phyloP scores from a whole-genome alignment of 1,284 basidiomycete species.

The Inonotus obliquus region DNA sequence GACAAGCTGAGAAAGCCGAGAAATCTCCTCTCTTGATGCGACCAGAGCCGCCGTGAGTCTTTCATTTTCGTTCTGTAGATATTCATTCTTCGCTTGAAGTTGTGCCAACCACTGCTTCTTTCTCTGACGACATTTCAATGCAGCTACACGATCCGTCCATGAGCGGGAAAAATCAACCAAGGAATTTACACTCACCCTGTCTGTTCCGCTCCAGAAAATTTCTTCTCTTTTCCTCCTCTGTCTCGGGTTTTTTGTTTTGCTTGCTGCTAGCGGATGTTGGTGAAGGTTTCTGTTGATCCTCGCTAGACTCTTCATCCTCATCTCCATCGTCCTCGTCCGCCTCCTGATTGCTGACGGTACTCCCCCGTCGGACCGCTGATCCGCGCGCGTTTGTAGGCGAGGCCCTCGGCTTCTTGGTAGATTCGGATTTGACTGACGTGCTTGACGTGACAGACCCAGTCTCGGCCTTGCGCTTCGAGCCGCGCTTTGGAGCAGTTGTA shows the following conservation, averaged over 20 bases:
- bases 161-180: neutral
- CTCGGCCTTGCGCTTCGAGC: constrained; percentile 65
- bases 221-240: constrained; percentile 91
- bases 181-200: constrained; percentile 59
- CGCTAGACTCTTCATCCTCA: constrained; percentile 31
- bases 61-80: constrained; percentile 88
- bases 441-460: constrained; percentile 24
- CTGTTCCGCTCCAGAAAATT: constrained; percentile 94
- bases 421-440: constrained; percentile 24
- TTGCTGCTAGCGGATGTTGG: constrained; percentile 22
- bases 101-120: constrained; percentile 97
- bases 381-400: constrained; percentile 26
- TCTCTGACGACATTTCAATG: constrained; percentile 96
- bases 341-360: constrained; percentile 30
- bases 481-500: constrained; percentile 38
- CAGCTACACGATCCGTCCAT: constrained; percentile 52
- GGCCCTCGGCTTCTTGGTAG: constrained; percentile 34
- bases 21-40: constrained; percentile 73
- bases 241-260: constrained; percentile 72
- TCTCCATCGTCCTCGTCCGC: constrained; percentile 43
- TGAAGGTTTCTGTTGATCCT: constrained; percentile 19
- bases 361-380: constrained; percentile 20
- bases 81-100: constrained; percentile 92
- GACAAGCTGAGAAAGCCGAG: constrained; percentile 68
- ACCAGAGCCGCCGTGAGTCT: constrained; percentile 78